Evolutionary conservation across 2,329 filamentous ascomycete species (phyloP), one percentile per base, ranked within the genome.

Genomic region (Incumbomyces delicatus): DNA sequence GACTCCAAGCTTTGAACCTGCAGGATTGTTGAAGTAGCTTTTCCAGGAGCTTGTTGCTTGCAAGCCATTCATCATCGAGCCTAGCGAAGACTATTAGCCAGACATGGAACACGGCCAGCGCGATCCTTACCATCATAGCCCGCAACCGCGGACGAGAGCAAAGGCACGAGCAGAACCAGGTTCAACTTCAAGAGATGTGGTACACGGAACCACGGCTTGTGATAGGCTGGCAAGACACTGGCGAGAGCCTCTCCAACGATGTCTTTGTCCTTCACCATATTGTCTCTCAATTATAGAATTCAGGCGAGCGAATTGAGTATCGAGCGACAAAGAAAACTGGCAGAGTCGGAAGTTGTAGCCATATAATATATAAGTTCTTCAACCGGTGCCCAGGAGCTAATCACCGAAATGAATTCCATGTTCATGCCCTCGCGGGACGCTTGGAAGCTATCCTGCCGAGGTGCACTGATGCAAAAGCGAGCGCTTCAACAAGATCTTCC

Each of bases 1-100:
- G 0, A 47, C 20, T 7, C 52, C 52, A 1, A 54, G 48, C 6
- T 30, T 22, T 5, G 42, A 30, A 12, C 34, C 45, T 1, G 41
- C 14, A 4, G 52, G 52, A 13, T 52, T 29, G 20, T 49, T 42
- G 48, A 54, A 54, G 47, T 69, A 70, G 1, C 51, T 46, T 44
- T 64, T 61, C 69, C 70, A 73, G 49, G 64, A 57, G 0, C 59
- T 50, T 0, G 70, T 59, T 7, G 68, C 62, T 44, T 72, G 68
- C 0, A 72, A 59, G 10, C 68, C 70, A 49, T 72, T 72, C 65
- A 69, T 68, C 49, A 72, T 61, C 1, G 65, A 67, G 16, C 61
- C 63, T 61, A 30, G n/a, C n/a, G n/a, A n/a, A n/a, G n/a, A n/a
- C n/a, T n/a, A n/a, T n/a, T n/a, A n/a, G n/a, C n/a, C n/a, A n/a